phyloP scores from a whole-genome alignment of 2,329 filamentous ascomycete genomes.

The Colletotrichum filicis region DNA sequence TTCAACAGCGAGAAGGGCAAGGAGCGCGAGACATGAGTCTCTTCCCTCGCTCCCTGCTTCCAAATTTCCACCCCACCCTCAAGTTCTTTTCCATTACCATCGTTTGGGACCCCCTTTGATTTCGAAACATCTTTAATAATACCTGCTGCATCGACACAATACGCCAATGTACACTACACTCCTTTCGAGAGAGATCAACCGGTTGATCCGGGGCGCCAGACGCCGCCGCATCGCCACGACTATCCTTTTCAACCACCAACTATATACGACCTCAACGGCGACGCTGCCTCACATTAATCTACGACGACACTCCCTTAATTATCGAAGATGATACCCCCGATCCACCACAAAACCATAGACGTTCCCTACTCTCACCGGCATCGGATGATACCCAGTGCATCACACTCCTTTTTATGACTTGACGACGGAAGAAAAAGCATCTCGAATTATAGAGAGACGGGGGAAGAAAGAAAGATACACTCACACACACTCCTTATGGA shows the following conservation, averaged over 20 bases:
- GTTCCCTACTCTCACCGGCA: constrained; percentile 32
- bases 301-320: constrained; percentile 42
- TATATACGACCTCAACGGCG: constrained; percentile 21
- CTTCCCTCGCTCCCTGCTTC: constrained; percentile 44
- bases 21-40: constrained; percentile 44
- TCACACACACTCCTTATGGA: constrained; percentile 34
- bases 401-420: constrained; percentile 48
- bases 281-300: constrained; percentile 9
- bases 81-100: constrained; percentile 37
- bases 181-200: constrained; percentile 42
- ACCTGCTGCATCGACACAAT: constrained; percentile 42
- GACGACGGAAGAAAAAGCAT: constrained; percentile 43
- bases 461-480: background rate
- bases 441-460: constrained; percentile 21
- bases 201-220: constrained; percentile 24
- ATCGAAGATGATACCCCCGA: constrained; percentile 48
- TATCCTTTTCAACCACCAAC: constrained; percentile 47
- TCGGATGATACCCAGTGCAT: constrained; percentile 43
- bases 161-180: constrained; percentile 49
- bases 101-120: constrained; percentile 35
- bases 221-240: constrained; percentile 41
- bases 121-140: constrained; percentile 40
- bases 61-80: constrained; percentile 40
- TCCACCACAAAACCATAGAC: constrained; percentile 21
- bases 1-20: constrained; percentile 35